Evolutionary conservation across 1,284 basidiomycete genomes (phyloP).

Genomic region (Papiliotrema terrestris): DNA sequence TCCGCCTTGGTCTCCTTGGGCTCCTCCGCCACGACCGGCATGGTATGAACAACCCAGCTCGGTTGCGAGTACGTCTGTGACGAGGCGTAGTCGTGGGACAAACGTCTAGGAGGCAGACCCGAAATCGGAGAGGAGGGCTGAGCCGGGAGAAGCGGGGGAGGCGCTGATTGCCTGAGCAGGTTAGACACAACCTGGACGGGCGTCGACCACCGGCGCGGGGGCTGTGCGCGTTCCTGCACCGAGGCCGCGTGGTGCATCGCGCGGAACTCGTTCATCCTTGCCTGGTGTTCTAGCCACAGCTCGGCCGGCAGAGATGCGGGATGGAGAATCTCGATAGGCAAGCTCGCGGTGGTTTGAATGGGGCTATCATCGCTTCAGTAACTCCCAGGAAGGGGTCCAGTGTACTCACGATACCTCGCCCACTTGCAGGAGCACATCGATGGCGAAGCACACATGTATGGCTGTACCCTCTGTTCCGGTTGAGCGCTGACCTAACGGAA

Average conservation of each 20-base stretch:
- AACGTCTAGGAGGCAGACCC: neutral
- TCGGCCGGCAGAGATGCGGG: slow-evolving; percentile 1
- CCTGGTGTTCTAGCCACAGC: slow-evolving; percentile 2
- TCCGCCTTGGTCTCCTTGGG: slow-evolving; percentile 2
- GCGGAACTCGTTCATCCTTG: neutral
- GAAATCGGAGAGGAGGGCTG: neutral
- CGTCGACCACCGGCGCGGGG: neutral
- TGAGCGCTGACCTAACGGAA: too few species aligned
- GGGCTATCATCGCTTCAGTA: neutral
- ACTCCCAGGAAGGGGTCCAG: neutral
- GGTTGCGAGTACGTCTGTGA: slow-evolving; percentile 5
- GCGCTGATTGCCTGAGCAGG: neutral
- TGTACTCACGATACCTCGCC: neutral
- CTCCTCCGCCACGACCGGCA: neutral
- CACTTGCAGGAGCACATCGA: too few species aligned
- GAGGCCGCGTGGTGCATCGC: too few species aligned
- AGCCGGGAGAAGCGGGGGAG: neutral
- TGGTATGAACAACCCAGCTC: slow-evolving; percentile 1
- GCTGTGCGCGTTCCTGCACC: too few species aligned
- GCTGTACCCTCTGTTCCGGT: too few species aligned
- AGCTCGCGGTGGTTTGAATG: neutral
- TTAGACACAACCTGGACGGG: neutral
- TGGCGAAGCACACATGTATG: too few species aligned
- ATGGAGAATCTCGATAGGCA: slow-evolving; percentile 4
- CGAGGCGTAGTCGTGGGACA: neutral